A percentile compares a stretch with the other conserved stretches of the same genome.
Conservation (phyloP, 2,329 filamentous ascomycete genomes). For the Epichloe amarillans region DNA sequence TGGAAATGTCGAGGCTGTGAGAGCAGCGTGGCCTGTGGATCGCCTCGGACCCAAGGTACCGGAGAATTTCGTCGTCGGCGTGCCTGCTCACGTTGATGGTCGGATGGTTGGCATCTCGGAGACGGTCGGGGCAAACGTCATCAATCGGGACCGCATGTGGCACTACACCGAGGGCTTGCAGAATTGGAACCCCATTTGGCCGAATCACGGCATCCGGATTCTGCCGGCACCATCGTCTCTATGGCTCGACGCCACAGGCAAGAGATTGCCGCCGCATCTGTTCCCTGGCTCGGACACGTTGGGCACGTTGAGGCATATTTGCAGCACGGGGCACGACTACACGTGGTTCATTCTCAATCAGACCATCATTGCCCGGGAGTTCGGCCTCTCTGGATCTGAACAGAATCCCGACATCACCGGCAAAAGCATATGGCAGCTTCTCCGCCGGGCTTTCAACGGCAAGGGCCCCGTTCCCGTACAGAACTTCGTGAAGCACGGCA, state of each 20-base stretch:
- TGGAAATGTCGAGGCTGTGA: constrained; percentile 47
- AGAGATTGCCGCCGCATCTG: constrained; percentile 41
- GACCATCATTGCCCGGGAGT: constrained; percentile 46
- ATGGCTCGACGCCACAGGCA: constrained; percentile 48
- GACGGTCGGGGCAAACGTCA: constrained; percentile 35
- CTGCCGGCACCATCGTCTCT: constrained; percentile 47
- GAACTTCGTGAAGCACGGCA: constrained; percentile 43
- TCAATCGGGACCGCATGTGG: constrained; percentile 54
- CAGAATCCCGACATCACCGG: constrained; percentile 47
- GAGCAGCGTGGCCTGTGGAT: constrained; percentile 42
- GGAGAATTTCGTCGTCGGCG: constrained; percentile 43
- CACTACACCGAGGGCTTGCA: constrained; percentile 50
- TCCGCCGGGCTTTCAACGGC: constrained; percentile 36
- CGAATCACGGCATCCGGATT: constrained; percentile 44
- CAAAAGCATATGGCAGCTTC: constrained; percentile 41
- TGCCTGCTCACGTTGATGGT: constrained; percentile 51
- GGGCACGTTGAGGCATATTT: constrained; percentile 44
- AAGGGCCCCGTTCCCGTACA: constrained; percentile 42
- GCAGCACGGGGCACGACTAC: constrained; percentile 47
- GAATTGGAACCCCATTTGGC: constrained; percentile 53
- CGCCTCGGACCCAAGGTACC: constrained; percentile 43
- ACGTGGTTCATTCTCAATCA: constrained; percentile 49
- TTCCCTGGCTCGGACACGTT: constrained; percentile 46
- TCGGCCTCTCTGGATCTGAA: constrained; percentile 48
- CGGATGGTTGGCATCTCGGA: constrained; percentile 47